Conservation (phyloP, 306 rosid species). For the Cajanus cajan region DNA sequence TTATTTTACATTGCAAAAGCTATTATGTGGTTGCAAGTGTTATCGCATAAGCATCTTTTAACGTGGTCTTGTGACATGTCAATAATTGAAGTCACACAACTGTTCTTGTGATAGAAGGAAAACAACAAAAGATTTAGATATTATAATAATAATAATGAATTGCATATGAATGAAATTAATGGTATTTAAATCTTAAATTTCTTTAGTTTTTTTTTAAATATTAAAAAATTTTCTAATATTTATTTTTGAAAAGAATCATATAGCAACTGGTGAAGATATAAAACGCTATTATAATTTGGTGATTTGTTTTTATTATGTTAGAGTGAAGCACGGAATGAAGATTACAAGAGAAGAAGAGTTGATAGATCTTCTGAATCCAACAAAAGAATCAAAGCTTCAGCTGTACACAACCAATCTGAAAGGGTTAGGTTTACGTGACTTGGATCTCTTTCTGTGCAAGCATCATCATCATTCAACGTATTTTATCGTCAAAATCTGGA, state of each 20-base stretch:
- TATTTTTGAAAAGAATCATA: too few relatives aligned
- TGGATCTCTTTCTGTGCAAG: not conserved
- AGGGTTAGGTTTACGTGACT: conserved; percentile 39
- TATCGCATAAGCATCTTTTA: not conserved
- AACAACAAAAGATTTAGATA: not conserved
- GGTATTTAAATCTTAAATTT: not conserved
- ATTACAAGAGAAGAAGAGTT: conserved; percentile 36
- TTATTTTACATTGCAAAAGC: not conserved
- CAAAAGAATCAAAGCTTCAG: conserved; percentile 65
- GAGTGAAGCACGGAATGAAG: conserved; percentile 44
- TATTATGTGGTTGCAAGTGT: too few relatives aligned
- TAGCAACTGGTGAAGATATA: too few relatives aligned
- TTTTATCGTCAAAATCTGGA: not conserved
- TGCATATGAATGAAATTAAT: too few relatives aligned
- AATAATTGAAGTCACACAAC: not conserved
- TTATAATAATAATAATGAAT: not conserved
- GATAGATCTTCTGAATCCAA: conserved; percentile 51
- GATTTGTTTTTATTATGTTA: not conserved
- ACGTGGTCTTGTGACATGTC: not conserved
- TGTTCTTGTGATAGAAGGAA: not conserved
- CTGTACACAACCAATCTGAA: conserved; percentile 74
- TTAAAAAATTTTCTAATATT: too few relatives aligned
- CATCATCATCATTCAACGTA: not conserved
- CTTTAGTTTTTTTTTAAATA: too few relatives aligned
- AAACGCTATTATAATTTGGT: not conserved